Percentiles rank a stretch among this genome's conserved stretches.
phyloP scores from a whole-genome alignment of 148 eudicot species.

The Rhododendron griersonianum region DNA sequence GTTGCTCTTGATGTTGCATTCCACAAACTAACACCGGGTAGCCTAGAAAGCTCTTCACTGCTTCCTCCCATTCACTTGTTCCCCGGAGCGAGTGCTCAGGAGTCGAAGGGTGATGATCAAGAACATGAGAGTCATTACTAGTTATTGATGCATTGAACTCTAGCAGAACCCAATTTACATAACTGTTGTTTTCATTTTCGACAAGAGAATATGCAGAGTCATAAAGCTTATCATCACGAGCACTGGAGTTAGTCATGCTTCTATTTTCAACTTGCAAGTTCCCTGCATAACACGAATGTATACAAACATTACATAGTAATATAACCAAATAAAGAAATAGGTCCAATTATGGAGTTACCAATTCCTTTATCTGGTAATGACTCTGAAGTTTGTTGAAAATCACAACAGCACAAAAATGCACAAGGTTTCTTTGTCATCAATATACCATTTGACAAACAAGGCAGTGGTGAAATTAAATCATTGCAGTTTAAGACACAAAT shows the following conservation, averaged over 20 bases:
- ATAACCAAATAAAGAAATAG: too few relatives aligned
- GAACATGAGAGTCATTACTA: conserved; percentile 20
- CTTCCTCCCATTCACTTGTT: conserved; percentile 39
- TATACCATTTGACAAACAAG: neutral
- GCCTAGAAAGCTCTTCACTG: conserved; percentile 45
- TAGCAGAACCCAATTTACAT: conserved; percentile 23
- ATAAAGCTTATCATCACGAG: too few relatives aligned
- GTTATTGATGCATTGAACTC: conserved; percentile 43
- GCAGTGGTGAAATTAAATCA: neutral
- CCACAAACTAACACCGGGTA: conserved; percentile 40
- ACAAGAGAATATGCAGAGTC: too few relatives aligned
- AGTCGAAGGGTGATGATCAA: conserved; percentile 21
- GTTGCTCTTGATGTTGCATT: conserved; percentile 23
- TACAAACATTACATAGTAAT: too few relatives aligned
- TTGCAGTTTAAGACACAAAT: neutral
- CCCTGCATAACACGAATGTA: too few relatives aligned
- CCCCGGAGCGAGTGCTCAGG: conserved; percentile 24
- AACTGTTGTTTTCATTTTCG: too few relatives aligned
- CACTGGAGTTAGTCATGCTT: too few relatives aligned
- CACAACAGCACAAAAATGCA: neutral
- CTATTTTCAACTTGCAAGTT: too few relatives aligned
- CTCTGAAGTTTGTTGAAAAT: neutral
- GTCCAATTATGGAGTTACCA: too few relatives aligned
- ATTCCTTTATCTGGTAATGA: neutral
- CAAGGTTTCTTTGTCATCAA: neutral